Conservation (phyloP, 176 grass and related monocot genomes). For the Saccharum officinarum region DNA sequence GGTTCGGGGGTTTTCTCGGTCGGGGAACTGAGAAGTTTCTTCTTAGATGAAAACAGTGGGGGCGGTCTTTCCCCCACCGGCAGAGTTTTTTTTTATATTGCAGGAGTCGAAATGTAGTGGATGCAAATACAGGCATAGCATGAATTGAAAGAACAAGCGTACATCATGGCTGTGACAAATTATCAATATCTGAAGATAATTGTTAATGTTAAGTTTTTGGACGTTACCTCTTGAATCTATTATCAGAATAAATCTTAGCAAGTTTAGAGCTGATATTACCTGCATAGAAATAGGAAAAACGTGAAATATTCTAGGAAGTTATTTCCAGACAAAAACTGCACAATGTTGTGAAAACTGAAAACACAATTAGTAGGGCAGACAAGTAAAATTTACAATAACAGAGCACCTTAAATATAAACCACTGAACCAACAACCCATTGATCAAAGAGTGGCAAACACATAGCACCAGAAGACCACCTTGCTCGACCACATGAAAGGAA, state of each 20-base stretch:
- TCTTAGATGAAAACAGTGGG: too few relatives aligned
- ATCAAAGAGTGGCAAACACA: not conserved
- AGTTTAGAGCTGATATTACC: slow-evolving; percentile 88
- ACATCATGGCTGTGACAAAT: not conserved
- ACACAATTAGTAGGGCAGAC: not conserved
- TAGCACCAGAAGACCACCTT: not conserved
- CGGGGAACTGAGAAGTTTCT: too few relatives aligned
- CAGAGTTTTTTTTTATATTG: too few relatives aligned
- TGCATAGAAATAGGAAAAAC: slow-evolving; percentile 38
- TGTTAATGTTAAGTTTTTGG: not conserved
- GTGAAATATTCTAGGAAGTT: not conserved
- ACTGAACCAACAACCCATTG: not conserved
- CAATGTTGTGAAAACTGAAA: slow-evolving; percentile 2
- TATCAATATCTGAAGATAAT: not conserved
- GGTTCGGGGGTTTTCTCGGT: too few relatives aligned
- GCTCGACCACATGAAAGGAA: not conserved
- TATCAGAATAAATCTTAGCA: slow-evolving; percentile 78
- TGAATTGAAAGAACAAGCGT: slow-evolving; percentile 14
- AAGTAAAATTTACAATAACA: slow-evolving; percentile 26
- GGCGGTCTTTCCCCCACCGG: too few relatives aligned
- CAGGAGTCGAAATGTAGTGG: not conserved
- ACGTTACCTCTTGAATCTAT: slow-evolving; percentile 76
- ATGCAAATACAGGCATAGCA: not conserved
- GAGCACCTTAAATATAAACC: not conserved
- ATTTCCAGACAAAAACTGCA: not conserved